phyloP scores from a whole-genome alignment of 768 basidiomycete genomes.

The Coprinellus aureogranulatus region DNA sequence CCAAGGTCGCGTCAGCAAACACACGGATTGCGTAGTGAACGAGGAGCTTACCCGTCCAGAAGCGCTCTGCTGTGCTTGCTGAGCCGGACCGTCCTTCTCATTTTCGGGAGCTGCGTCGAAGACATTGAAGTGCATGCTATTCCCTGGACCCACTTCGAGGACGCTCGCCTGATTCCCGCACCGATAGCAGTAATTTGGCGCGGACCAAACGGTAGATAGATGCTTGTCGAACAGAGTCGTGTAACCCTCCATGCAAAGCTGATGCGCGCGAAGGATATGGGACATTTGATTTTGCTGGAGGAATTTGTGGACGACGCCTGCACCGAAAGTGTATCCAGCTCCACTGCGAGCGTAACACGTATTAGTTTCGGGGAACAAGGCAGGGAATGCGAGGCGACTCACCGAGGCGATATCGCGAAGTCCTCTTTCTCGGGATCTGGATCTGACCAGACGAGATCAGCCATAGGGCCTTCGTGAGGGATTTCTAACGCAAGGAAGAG shows the following conservation, averaged over 20 bases:
- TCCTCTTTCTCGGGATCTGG: conserved; percentile 99
- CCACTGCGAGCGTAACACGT: conserved; percentile 52
- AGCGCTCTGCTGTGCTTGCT: conserved; percentile 71
- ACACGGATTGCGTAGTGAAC: conserved; percentile 10
- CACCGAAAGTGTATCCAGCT: conserved; percentile 98
- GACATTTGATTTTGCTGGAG: conserved; percentile 94
- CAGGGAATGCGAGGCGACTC: conserved; percentile 23
- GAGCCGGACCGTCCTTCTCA: conserved; percentile 83
- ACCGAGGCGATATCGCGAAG: conserved; percentile 98
- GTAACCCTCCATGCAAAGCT: conserved; percentile 99
- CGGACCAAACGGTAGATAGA: conserved; percentile 97
- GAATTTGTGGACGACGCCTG: conserved; percentile 97
- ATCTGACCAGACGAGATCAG: conserved; percentile 99
- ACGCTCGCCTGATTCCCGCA: conserved; percentile 98
- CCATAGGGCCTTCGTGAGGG: conserved; percentile 99
- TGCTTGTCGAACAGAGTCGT: conserved; percentile 95
- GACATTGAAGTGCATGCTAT: conserved; percentile 90
- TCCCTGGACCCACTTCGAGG: conserved; percentile 90
- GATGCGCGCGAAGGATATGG: conserved; percentile 96
- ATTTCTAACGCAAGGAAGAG: conserved; percentile 62
- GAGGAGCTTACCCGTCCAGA: conserved; percentile 58
- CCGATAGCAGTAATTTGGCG: conserved; percentile 98
- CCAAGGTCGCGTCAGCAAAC: conserved; percentile 6
- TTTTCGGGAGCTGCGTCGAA: conserved; percentile 99
- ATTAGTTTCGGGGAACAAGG: conserved; percentile 16